Evolutionary conservation across 169 alveolate species (phyloP).

Genomic region (Miamiensis avidus): DNA sequence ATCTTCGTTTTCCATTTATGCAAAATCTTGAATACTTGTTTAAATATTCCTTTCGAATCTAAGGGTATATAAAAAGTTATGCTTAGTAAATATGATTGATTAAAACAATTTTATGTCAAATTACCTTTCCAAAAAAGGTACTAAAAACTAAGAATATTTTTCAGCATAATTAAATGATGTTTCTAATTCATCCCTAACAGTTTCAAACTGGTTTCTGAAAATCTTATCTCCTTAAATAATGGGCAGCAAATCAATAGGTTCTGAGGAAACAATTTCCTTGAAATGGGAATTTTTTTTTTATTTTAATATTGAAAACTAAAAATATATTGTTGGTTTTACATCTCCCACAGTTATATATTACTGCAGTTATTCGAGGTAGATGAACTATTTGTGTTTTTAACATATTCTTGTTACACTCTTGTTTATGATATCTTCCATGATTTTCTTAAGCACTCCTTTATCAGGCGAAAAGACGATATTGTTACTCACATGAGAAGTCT

Average conservation of each 20-base stretch:
- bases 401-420: constrained; percentile 39
- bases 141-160: constrained; percentile 38
- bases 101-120: constrained; percentile 17
- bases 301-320: not conserved
- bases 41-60: not conserved
- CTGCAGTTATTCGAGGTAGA: not conserved
- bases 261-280: not conserved
- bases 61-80: no score
- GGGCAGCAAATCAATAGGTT: constrained; percentile 52
- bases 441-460: constrained; percentile 18
- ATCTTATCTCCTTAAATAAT: constrained; percentile 51
- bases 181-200: constrained; percentile 51
- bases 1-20: constrained; percentile 60
- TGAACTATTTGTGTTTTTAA: constrained; percentile 10
- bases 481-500: constrained; percentile 21
- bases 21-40: not conserved
- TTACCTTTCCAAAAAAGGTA: constrained; percentile 52
- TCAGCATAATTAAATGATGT: constrained; percentile 48
- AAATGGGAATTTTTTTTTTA: no score
- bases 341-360: constrained; percentile 12
- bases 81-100: not conserved
- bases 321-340: not conserved
- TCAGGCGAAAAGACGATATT: constrained; percentile 29
- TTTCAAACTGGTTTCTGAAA: constrained; percentile 31
- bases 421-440: constrained; percentile 33